phyloP scores from a whole-genome alignment of 2,329 filamentous ascomycete genomes.

The Fusarium azukiicola region DNA sequence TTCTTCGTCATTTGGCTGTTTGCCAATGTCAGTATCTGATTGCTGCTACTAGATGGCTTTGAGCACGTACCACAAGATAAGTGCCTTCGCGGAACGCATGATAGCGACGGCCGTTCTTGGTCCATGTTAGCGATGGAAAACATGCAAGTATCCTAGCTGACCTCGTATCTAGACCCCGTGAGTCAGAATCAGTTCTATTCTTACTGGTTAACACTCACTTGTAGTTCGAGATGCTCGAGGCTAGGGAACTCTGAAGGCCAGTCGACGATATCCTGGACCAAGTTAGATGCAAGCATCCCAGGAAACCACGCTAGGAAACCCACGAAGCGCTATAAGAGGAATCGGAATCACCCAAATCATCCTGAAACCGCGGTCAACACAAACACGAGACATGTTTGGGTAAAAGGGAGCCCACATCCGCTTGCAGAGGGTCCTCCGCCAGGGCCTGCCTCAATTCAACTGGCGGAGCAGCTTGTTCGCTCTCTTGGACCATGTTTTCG shows the following conservation, averaged over 20 bases:
- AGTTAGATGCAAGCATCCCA: neutral
- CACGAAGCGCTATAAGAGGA: neutral
- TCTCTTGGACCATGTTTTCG: neutral
- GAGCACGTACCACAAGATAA: neutral
- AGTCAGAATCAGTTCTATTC: neutral
- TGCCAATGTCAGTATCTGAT: neutral
- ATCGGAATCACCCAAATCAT: neutral
- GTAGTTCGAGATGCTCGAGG: constrained; percentile 1
- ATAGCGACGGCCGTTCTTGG: neutral
- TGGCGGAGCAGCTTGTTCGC: neutral
- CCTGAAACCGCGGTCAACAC: neutral
- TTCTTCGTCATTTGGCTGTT: constrained; percentile 43
- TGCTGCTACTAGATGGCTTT: no score
- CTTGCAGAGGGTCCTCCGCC: neutral
- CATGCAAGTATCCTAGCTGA: neutral
- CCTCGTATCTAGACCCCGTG: neutral
- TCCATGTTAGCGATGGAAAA: neutral
- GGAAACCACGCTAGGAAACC: neutral
- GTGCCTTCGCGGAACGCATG: neutral
- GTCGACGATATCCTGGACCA: neutral
- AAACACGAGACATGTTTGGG: neutral
- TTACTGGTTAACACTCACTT: neutral
- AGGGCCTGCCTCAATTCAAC: neutral
- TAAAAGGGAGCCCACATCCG: neutral
- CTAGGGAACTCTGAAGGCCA: neutral